phyloP scores from a whole-genome alignment of 2,329 filamentous ascomycete species.

The Exserohilum turcica region DNA sequence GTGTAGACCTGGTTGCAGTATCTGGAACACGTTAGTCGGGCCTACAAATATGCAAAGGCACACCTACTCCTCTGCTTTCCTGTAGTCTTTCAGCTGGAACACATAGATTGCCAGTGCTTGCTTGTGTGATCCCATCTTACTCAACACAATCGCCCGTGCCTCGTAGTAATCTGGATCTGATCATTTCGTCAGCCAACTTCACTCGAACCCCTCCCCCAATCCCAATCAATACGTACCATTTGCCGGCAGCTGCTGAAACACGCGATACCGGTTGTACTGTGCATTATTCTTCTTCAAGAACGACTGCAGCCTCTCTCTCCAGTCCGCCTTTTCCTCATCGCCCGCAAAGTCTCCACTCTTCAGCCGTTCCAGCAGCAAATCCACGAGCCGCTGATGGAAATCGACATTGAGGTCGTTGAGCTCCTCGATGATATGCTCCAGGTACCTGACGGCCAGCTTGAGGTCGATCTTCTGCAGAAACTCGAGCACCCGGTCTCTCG shows the following conservation, averaged over 20 bases:
- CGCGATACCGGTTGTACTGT: slow-evolving; percentile 79
- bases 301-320: slow-evolving; percentile 69
- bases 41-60: neutral
- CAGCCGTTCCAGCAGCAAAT: slow-evolving; percentile 67
- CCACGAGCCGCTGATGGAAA: slow-evolving; percentile 82
- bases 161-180: slow-evolving; percentile 85
- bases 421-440: slow-evolving; percentile 90
- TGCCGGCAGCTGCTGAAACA: slow-evolving; percentile 76
- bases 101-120: slow-evolving; percentile 98
- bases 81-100: slow-evolving; percentile 85
- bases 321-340: slow-evolving; percentile 48
- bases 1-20: slow-evolving; percentile 87
- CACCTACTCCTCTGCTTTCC: slow-evolving; percentile 84
- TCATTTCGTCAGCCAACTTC: slow-evolving; percentile 5
- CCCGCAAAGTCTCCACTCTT: slow-evolving; percentile 44
- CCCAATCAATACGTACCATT: slow-evolving; percentile 68
- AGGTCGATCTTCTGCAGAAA: slow-evolving; percentile 74
- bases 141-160: slow-evolving; percentile 84
- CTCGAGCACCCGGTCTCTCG: slow-evolving; percentile 73
- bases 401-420: slow-evolving; percentile 82
- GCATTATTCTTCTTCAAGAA: slow-evolving; percentile 74
- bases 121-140: slow-evolving; percentile 93
- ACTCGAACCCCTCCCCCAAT: neutral
- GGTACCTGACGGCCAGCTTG: slow-evolving; percentile 76
- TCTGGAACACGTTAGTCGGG: slow-evolving; percentile 51